Evolutionary conservation across 371 early-diverging fungal species (phyloP).

Genomic region (Actinomucor elegans): DNA sequence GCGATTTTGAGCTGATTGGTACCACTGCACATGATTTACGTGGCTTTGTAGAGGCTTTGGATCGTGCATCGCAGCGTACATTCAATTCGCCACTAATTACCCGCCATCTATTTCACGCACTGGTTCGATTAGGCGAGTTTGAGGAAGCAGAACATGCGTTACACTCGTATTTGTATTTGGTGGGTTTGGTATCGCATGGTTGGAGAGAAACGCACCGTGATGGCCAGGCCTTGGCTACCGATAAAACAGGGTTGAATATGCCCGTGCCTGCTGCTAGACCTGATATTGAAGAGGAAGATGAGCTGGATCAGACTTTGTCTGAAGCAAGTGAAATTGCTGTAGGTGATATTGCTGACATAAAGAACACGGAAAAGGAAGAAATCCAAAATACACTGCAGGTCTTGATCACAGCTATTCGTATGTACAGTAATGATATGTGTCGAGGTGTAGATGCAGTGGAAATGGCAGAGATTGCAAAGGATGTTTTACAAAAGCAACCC

Average conservation of each 20-base stretch:
- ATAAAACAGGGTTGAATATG: slow-evolving; percentile 22
- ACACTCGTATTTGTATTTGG: slow-evolving; percentile 60
- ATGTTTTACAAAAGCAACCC: slow-evolving; percentile 25
- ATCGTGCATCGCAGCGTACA: slow-evolving; percentile 64
- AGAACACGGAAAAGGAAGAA: slow-evolving; percentile 29
- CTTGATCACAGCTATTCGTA: slow-evolving; percentile 44
- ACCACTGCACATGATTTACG: slow-evolving; percentile 29
- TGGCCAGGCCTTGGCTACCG: slow-evolving; percentile 33
- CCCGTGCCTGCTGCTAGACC: slow-evolving; percentile 18
- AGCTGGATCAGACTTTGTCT: background rate
- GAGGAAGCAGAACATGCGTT: slow-evolving; percentile 74
- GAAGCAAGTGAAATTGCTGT: background rate
- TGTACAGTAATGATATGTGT: slow-evolving; percentile 50
- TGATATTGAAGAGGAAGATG: slow-evolving; percentile 4
- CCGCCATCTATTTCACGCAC: slow-evolving; percentile 62
- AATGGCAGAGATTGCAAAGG: slow-evolving; percentile 46
- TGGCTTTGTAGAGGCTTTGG: slow-evolving; percentile 42
- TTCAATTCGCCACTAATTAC: slow-evolving; percentile 74
- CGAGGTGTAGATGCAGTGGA: slow-evolving; percentile 48
- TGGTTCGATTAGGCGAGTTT: slow-evolving; percentile 67
- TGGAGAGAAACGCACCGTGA: slow-evolving; percentile 26
- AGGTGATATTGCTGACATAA: slow-evolving; percentile 25
- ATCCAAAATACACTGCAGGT: slow-evolving; percentile 39
- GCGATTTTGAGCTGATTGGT: slow-evolving; percentile 57
- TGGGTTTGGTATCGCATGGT: slow-evolving; percentile 40